Percentiles rank a stretch among this genome's conserved stretches.
These are phyloP conservation scores for Tylopilus balloui DNA, from an alignment of 768 basidiomycete genomes.

Conservation along the genomic window DNA sequence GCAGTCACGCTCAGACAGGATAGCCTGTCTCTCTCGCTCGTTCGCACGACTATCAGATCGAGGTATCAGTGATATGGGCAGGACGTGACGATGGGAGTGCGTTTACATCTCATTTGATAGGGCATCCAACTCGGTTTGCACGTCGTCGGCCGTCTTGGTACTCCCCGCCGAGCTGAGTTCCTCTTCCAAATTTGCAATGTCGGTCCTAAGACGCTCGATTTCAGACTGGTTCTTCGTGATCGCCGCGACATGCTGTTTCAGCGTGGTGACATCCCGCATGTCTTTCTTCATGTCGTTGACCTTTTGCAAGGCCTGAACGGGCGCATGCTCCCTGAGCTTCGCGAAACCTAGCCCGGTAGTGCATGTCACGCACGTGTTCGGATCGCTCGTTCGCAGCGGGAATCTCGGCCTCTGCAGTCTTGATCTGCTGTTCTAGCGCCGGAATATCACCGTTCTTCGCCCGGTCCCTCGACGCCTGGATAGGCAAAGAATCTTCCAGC, in stretches of 20 bases:
- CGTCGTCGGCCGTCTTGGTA: conserved; percentile 78
- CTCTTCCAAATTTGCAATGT: conserved; percentile 60
- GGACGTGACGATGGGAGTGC: background rate
- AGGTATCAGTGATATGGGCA: background rate
- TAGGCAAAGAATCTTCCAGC: conserved; percentile 56
- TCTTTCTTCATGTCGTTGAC: conserved; percentile 53
- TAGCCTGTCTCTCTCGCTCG: conserved; percentile 57
- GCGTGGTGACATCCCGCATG: conserved; percentile 50
- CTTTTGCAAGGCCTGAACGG: conserved; percentile 46
- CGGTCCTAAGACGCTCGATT: conserved; percentile 52
- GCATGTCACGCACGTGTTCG: conserved; percentile 53
- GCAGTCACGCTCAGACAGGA: conserved; percentile 60
- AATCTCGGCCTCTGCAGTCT: conserved; percentile 50
- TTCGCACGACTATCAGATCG: conserved; percentile 51
- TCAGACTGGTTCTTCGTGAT: conserved; percentile 59
- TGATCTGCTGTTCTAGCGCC: conserved; percentile 55
- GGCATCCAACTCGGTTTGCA: conserved; percentile 70
- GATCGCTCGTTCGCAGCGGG: conserved; percentile 48
- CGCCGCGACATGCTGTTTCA: conserved; percentile 59
- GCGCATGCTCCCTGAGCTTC: background rate
- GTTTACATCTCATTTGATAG: conserved; percentile 63
- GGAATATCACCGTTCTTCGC: conserved; percentile 64
- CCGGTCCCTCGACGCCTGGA: conserved; percentile 49
- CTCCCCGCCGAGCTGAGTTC: conserved; percentile 71
- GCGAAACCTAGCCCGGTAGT: background rate